phyloP scores from a whole-genome alignment of 495 filamentous ascomycete species.

The Xylaria scruposa region DNA sequence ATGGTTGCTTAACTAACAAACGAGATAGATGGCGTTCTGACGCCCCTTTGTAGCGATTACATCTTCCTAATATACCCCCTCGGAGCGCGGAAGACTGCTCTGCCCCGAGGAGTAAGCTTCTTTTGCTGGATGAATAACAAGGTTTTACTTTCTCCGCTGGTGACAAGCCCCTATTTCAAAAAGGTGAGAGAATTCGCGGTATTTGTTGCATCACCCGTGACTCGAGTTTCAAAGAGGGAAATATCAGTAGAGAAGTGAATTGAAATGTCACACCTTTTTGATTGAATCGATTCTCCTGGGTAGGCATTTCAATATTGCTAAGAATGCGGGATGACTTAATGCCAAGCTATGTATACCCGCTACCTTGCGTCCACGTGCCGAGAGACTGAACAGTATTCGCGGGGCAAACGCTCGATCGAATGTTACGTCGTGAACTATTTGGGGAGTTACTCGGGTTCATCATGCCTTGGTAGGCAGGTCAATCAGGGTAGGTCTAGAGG shows the following conservation, averaged over 20 bases:
- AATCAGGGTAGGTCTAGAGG: background rate
- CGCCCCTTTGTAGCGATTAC: slow-evolving; percentile 13
- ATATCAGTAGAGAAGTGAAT: background rate
- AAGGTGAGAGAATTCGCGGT: background rate
- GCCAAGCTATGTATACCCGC: slow-evolving; percentile 5
- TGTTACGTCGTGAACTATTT: slow-evolving; percentile 1
- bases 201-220: background rate
- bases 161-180: background rate
- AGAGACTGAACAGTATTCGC: slow-evolving; percentile 16
- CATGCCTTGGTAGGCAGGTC: slow-evolving; percentile 1
- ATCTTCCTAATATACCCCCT: slow-evolving; percentile 22
- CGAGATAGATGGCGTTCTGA: slow-evolving; percentile 21
- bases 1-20: slow-evolving; percentile 17
- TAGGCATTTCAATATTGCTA: background rate
- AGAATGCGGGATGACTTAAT: slow-evolving; percentile 1
- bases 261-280: background rate
- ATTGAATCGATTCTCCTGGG: background rate
- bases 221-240: background rate
- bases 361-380: slow-evolving; percentile 13
- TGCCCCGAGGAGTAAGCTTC: slow-evolving; percentile 19
- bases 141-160: background rate
- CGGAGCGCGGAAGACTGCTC: background rate
- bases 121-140: background rate
- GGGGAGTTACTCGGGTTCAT: background rate
- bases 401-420: background rate